Conservation (phyloP, 305 asterid species). For the Solanum hybrid region DNA sequence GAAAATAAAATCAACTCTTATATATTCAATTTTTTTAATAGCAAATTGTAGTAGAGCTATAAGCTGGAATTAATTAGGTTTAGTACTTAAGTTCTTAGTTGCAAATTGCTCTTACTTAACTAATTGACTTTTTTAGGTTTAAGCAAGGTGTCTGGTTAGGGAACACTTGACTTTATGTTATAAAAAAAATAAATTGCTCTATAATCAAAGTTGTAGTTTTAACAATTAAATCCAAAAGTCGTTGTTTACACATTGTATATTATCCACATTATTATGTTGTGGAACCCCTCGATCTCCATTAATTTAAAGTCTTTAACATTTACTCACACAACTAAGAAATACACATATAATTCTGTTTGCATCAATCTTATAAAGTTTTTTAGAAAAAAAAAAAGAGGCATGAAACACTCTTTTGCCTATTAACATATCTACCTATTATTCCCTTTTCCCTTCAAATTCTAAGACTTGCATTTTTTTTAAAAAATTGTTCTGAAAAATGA, state of each 20-base stretch:
- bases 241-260: not conserved
- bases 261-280: not conserved
- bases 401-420: not conserved
- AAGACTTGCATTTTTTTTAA: not conserved
- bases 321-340: not conserved
- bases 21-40: not conserved
- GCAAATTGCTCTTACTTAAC: not conserved
- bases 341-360: not conserved
- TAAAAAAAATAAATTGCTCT: not conserved
- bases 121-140: not conserved
- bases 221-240: not conserved
- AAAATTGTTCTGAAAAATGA: not conserved
- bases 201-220: not conserved
- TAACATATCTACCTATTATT: not conserved
- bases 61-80: not conserved
- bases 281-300: slow-evolving; percentile 1
- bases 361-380: not conserved
- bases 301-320: not conserved
- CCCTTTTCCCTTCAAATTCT: not conserved
- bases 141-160: not conserved
- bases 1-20: not conserved
- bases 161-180: not conserved
- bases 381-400: not conserved
- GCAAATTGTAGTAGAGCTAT: not conserved
- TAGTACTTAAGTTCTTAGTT: not conserved